Evolutionary conservation across 306 rosid species (phyloP), one percentile per base, ranked within the genome.

Genomic region (Luffa acutangula): DNA sequence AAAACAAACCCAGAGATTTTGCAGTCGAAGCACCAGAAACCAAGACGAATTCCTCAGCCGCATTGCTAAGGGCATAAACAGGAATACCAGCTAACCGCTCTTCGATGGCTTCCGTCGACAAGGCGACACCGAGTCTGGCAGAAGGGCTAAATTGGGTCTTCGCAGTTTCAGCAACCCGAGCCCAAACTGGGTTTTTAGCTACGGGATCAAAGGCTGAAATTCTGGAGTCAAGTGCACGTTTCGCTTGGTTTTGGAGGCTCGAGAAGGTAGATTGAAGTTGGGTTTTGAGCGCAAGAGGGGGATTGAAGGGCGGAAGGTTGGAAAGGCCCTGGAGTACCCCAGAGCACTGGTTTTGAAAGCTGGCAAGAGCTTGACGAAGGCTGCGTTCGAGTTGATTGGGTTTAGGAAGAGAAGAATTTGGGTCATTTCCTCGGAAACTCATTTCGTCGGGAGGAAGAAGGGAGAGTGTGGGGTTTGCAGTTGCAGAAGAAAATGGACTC

Each of bases 31-130:
- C 73, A 0, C 98, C 98, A 10, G 97, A 89, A 20, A 92, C 95
- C 78, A 94, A 79, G 73, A 94, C 86, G 81, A 94, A 92, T 82
- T 94, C 98, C 45, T 94, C 97, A 0, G 87, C 58, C 5, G 89
- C 87, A 80, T 92, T 94, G 82, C 96, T 92, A 36, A 92, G 97
- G 3, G 98, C 98, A 80, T 92, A 94, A 0, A 94, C 98, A 20
- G 98, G 97, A 3, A 94, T 91, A 14, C 98, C 98, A 0, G 92
- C 91, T 11, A 94, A 77, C 10, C 98, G 82, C 89, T 91, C 91
- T 75, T 92, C 97, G 45, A 94, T 91, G 78, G 90, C 88, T 81
- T 92, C 94, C 1, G 79, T 81, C 1, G 97, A 64, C 90, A 89
- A 66, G 79, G 86, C 57, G 9, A 25, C 49, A n/a, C 39, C 10